These are phyloP conservation scores for Colletotrichum lentis DNA, from an alignment of 2,329 filamentous ascomycete genomes.

Conservation along the genomic window DNA sequence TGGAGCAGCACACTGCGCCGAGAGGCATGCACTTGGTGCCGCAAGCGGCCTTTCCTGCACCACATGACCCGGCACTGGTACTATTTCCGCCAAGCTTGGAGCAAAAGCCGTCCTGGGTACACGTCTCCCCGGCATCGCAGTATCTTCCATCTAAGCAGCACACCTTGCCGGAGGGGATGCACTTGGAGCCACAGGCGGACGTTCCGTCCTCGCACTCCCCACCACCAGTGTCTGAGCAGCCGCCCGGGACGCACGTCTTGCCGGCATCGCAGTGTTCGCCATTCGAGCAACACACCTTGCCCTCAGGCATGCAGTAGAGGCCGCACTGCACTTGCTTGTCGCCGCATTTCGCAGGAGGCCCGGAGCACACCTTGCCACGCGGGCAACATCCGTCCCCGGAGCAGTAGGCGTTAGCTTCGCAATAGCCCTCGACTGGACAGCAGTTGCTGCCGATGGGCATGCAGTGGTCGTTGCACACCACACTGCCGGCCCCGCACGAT, in stretches of 20 bases:
- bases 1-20: background rate
- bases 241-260: constrained; percentile 43
- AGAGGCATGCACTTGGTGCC: background rate
- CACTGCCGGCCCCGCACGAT: background rate
- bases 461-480: background rate
- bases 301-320: background rate
- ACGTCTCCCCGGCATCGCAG: constrained; percentile 45
- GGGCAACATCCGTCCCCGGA: constrained; percentile 2
- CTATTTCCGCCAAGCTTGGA: background rate
- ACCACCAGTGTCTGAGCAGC: constrained; percentile 45
- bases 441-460: background rate
- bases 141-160: constrained; percentile 46
- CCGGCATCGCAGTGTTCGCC: constrained; percentile 44
- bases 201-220: constrained; percentile 41
- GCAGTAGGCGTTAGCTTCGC: constrained; percentile 1
- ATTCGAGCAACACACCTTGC: background rate
- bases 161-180: constrained; percentile 45
- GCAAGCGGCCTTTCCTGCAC: background rate
- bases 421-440: background rate
- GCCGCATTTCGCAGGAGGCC: background rate
- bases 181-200: constrained; percentile 43
- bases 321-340: background rate
- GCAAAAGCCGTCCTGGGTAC: constrained; percentile 32
- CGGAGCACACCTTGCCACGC: background rate
- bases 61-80: background rate